phyloP scores from a whole-genome alignment of 805 yeast genomes.

The Hanseniaspora clermontiae region DNA sequence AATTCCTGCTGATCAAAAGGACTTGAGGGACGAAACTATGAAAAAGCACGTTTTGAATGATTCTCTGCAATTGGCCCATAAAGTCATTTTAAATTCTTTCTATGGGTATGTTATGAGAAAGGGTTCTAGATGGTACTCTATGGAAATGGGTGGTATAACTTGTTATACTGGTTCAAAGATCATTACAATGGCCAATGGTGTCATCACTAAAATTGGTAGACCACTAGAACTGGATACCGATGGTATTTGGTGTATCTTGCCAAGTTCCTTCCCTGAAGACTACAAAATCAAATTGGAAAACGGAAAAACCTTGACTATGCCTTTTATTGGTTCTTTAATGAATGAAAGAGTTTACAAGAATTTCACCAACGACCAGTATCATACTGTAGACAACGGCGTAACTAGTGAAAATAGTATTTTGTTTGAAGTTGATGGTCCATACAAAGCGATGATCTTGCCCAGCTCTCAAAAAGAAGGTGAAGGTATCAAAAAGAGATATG shows the following conservation, averaged over 20 bases:
- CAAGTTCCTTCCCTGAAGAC: constrained; percentile 86
- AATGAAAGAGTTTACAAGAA: constrained; percentile 81
- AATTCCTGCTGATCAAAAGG: constrained; percentile 37
- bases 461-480: constrained; percentile 96
- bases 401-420: constrained; percentile 81
- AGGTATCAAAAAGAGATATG: constrained; percentile 90
- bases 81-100: constrained; percentile 88
- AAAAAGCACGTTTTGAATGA: constrained; percentile 91
- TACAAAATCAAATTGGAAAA: constrained; percentile 55
- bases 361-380: constrained; percentile 92
- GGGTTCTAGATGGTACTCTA: constrained; percentile 97
- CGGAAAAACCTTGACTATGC: constrained; percentile 65
- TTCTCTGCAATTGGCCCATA: constrained; percentile 91
- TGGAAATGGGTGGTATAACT: constrained; percentile 99
- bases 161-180: constrained; percentile 96
- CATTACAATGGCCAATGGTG: constrained; percentile 87
- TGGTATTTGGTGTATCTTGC: constrained; percentile 98
- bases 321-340: constrained; percentile 93
- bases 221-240: constrained; percentile 96
- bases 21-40: constrained; percentile 72
- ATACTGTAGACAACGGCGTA: constrained; percentile 62
- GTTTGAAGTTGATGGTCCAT: constrained; percentile 98
- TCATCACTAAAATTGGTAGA: constrained; percentile 87
- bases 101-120: constrained; percentile 98
- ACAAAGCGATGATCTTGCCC: constrained; percentile 92